Conservation (phyloP, 768 basidiomycete species). For the Amylocystis lapponica region DNA sequence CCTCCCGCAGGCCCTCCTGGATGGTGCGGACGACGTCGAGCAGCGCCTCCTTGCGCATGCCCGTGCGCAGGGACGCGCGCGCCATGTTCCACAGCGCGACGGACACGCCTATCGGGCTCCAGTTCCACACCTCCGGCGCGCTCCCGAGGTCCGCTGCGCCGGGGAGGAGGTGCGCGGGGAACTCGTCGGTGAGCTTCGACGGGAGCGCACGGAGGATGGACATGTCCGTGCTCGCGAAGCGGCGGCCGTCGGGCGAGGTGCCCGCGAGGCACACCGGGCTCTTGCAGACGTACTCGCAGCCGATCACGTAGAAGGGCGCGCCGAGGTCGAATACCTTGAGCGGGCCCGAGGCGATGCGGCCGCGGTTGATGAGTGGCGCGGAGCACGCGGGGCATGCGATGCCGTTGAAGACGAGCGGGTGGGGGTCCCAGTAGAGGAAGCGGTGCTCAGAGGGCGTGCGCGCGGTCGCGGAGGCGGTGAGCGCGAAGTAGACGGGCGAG, state of each 20-base stretch:
- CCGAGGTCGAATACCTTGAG: slow-evolving; percentile 77
- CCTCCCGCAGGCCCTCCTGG: slow-evolving; percentile 43
- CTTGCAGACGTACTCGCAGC: slow-evolving; percentile 73
- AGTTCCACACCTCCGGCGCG: slow-evolving; percentile 64
- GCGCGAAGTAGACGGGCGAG: slow-evolving; percentile 69
- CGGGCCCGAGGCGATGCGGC: slow-evolving; percentile 68
- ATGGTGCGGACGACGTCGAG: slow-evolving; percentile 53
- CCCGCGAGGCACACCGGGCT: slow-evolving; percentile 40
- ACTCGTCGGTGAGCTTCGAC: slow-evolving; percentile 61
- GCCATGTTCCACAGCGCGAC: slow-evolving; percentile 71
- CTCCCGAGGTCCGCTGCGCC: slow-evolving; percentile 51
- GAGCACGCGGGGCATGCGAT: slow-evolving; percentile 68
- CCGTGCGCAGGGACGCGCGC: slow-evolving; percentile 48
- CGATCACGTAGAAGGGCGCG: slow-evolving; percentile 78
- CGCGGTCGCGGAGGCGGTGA: slow-evolving; percentile 66
- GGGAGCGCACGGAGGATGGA: slow-evolving; percentile 70
- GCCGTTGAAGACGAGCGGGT: slow-evolving; percentile 77
- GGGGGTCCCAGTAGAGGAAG: slow-evolving; percentile 86
- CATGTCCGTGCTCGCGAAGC: slow-evolving; percentile 66
- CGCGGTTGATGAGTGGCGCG: slow-evolving; percentile 54
- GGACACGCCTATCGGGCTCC: slow-evolving; percentile 71
- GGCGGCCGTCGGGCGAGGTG: slow-evolving; percentile 47
- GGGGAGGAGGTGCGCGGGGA: slow-evolving; percentile 59
- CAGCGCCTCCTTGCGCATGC: slow-evolving; percentile 58
- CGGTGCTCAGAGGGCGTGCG: slow-evolving; percentile 69